These are phyloP conservation scores for Phytopythium litorale DNA, from an alignment of 352 stramenopile species.

Conservation along the genomic window DNA sequence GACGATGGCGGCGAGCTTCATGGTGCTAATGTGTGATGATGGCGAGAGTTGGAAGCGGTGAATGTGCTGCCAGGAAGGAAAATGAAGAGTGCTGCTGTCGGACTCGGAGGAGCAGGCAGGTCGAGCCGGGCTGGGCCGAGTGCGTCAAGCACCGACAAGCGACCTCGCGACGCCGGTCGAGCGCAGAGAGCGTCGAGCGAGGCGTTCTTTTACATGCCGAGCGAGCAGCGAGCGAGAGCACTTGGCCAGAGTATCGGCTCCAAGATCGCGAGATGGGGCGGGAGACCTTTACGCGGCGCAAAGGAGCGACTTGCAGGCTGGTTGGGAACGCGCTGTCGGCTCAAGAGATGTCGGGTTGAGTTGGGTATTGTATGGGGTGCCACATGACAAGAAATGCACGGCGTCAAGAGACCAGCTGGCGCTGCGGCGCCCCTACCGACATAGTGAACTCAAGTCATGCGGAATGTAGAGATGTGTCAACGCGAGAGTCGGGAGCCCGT, in stretches of 20 bases:
- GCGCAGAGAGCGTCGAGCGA: background rate
- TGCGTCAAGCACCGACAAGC: background rate
- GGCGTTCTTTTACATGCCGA: background rate
- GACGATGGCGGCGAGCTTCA: slow-evolving; percentile 40
- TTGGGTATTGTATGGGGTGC: slow-evolving; percentile 1
- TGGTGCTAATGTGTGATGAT: slow-evolving; percentile 12
- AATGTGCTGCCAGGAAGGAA: slow-evolving; percentile 17
- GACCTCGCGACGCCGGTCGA: background rate
- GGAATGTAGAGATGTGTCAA: slow-evolving; percentile 2
- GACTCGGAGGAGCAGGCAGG: background rate
- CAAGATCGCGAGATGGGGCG: slow-evolving; percentile 1
- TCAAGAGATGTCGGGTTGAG: background rate
- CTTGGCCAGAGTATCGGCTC: background rate
- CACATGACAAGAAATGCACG: background rate
- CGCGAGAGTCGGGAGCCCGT: background rate
- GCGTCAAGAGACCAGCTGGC: slow-evolving; percentile 1
- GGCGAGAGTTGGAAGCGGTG: background rate
- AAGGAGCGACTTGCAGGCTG: slow-evolving; percentile 4
- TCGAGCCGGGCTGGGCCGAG: too few relatives aligned
- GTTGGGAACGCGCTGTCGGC: slow-evolving; percentile 5
- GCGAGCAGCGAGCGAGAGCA: background rate
- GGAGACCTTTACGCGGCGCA: slow-evolving; percentile 5
- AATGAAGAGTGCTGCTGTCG: slow-evolving; percentile 20
- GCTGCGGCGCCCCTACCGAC: background rate
- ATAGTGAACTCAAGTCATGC: background rate